Evolutionary conservation across 2,329 filamentous ascomycete genomes (phyloP), one percentile per base, ranked within the genome.

Genomic region (Niveomyces coronatus): DNA sequence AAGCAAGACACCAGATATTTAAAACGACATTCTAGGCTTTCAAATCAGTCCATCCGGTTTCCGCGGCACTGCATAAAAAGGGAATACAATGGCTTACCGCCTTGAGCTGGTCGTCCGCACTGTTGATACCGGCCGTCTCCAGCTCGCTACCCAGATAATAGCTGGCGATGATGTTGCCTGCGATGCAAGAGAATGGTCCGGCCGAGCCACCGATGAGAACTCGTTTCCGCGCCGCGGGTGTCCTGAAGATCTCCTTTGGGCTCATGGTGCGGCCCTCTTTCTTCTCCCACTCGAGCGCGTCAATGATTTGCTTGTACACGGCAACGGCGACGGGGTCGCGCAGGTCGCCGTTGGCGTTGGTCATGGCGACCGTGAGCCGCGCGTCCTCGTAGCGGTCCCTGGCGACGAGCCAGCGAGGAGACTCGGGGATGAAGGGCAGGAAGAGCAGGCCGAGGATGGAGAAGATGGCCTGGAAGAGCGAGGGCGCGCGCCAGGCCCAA

Each of bases 1-100:
- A 62, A 5, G 53, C 48, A 0, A 73, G 53, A 38, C 65, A 71
- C 60, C 61, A 73, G 3, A 60, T 62, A 40, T 70, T 71, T n/a
- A 73, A 53, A 1, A 70, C 61, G 23, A 73, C 62, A 29, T 71
- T 73, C 50, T 52, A 27, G 2, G 4, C 4, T 20, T 16, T 17
- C 40, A 14, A 38, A 27, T 18, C 13, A 35, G 16, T 15, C 23
- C 13, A 9, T 11, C 9, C 9, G 19, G 13, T 27, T 13, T 9
- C 5, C 7, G n/a, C 3, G 9, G 9, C 14, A 8, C 4, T 49
- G 56, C 23, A n/a, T 4, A 31, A 45, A 40, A 35, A 37, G 1
- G 11, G 9, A 3, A 8, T 17, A 4, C 2, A 5, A 45, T n/a
- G n/a, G n/a, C 53, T 44, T 47, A 58, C 57, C 27, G 58, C 57